These are phyloP conservation scores for Suillus spraguei DNA, from an alignment of 768 basidiomycete species.

Conservation along the genomic window DNA sequence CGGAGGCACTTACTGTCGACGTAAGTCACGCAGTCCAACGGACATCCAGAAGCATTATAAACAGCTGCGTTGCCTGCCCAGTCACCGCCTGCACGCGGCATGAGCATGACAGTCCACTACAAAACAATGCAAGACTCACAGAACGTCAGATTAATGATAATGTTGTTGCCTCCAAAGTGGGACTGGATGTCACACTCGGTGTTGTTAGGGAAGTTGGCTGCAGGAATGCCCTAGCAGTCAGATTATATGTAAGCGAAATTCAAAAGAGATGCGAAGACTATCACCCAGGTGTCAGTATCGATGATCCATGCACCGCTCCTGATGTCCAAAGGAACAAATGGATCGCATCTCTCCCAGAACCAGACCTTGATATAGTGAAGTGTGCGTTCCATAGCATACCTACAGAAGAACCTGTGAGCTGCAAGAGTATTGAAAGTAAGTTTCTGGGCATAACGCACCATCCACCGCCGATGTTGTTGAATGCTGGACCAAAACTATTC, in stretches of 20 bases:
- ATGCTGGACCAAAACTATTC: slow-evolving; percentile 25
- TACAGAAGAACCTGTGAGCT: slow-evolving; percentile 17
- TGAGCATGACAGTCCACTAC: slow-evolving; percentile 4
- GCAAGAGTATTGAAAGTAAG: neutral
- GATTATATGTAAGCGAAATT: neutral
- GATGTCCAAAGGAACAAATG: slow-evolving; percentile 28
- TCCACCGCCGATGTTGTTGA: slow-evolving; percentile 40
- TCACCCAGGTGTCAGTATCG: slow-evolving; percentile 35
- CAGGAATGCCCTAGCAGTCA: slow-evolving; percentile 31
- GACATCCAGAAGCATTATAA: slow-evolving; percentile 52
- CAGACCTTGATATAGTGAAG: slow-evolving; percentile 39
- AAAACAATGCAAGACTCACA: slow-evolving; percentile 43
- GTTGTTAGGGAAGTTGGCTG: slow-evolving; percentile 37
- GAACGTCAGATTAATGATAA: slow-evolving; percentile 54
- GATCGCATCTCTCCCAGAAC: slow-evolving; percentile 43
- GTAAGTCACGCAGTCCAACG: slow-evolving; percentile 43
- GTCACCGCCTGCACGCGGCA: slow-evolving; percentile 47
- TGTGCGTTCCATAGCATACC: slow-evolving; percentile 46
- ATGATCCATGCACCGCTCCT: slow-evolving; percentile 20
- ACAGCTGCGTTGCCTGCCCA: slow-evolving; percentile 51
- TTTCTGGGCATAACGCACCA: slow-evolving; percentile 27
- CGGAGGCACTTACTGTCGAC: slow-evolving; percentile 40
- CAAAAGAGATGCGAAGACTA: slow-evolving; percentile 5
- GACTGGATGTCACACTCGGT: slow-evolving; percentile 38
- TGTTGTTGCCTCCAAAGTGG: slow-evolving; percentile 37